phyloP scores from a whole-genome alignment of 2,329 filamentous ascomycete species.

The Botrytis sinoallii region DNA sequence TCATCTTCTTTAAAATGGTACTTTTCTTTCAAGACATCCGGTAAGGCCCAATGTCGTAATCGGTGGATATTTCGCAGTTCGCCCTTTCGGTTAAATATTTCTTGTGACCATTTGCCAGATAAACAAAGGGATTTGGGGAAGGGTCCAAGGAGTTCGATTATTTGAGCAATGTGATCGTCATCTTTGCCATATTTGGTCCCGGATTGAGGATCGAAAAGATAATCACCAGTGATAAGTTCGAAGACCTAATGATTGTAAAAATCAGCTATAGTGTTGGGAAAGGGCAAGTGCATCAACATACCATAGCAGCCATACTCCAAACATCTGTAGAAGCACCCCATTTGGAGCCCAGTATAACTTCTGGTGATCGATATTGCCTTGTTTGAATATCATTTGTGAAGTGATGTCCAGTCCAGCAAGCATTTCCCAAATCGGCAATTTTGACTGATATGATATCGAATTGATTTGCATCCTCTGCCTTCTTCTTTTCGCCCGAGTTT shows the following conservation, averaged over 20 bases:
- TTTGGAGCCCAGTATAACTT: slow-evolving; percentile 94
- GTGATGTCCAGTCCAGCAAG: slow-evolving; percentile 97
- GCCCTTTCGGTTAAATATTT: slow-evolving; percentile 97
- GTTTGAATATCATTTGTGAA: slow-evolving; percentile 99
- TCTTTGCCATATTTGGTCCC: slow-evolving; percentile 99
- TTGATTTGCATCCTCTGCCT: slow-evolving; percentile 51
- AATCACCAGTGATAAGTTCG: slow-evolving; percentile 96
- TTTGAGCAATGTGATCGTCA: slow-evolving; percentile 98
- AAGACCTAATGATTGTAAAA: slow-evolving; percentile 64
- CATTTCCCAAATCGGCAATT: slow-evolving; percentile 96
- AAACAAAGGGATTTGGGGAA: slow-evolving; percentile 92
- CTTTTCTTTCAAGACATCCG: slow-evolving; percentile 91
- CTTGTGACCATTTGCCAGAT: slow-evolving; percentile 94
- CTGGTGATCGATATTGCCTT: slow-evolving; percentile 91
- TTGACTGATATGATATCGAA: slow-evolving; percentile 80
- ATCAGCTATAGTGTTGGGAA: background rate
- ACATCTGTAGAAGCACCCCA: slow-evolving; percentile 99
- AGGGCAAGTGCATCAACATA: slow-evolving; percentile 46
- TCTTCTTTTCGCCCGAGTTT: slow-evolving; percentile 59
- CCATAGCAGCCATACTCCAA: slow-evolving; percentile 99
- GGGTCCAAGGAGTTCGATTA: slow-evolving; percentile 90
- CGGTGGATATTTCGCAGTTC: slow-evolving; percentile 97
- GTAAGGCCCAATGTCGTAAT: slow-evolving; percentile 89
- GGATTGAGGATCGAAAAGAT: slow-evolving; percentile 96
- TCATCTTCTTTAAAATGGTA: slow-evolving; percentile 92